These are phyloP conservation scores for Reutealis trisperma DNA, from an alignment of 345 rosid genomes.

Conservation along the genomic window DNA sequence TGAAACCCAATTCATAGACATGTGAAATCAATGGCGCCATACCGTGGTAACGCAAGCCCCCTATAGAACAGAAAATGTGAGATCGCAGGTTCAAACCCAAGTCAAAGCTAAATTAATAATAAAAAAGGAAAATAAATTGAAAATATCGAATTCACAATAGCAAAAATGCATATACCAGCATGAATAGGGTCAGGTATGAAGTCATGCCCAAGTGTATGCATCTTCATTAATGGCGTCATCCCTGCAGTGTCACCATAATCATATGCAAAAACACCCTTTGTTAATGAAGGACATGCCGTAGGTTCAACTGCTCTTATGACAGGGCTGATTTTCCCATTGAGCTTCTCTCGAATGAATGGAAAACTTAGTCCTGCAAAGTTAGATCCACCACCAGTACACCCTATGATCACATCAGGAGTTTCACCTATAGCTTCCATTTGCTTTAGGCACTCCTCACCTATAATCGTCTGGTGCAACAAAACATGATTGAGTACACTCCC, in stretches of 20 bases:
- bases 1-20: constrained; percentile 71
- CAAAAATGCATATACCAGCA: constrained; percentile 50
- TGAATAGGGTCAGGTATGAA: constrained; percentile 98
- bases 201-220: constrained; percentile 97
- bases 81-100: neutral
- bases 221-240: constrained; percentile 96
- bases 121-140: constrained; percentile 15
- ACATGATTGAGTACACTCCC: constrained; percentile 96
- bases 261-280: constrained; percentile 86
- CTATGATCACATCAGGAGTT: constrained; percentile 82
- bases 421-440: constrained; percentile 89
- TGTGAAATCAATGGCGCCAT: constrained; percentile 94
- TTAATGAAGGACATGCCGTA: constrained; percentile 83
- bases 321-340: constrained; percentile 76
- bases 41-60: constrained; percentile 93
- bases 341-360: constrained; percentile 91
- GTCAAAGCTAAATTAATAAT: no score
- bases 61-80: constrained; percentile 34
- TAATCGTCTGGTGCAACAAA: constrained; percentile 87
- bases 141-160: neutral
- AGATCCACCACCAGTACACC: constrained; percentile 96
- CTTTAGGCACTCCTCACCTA: constrained; percentile 81
- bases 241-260: constrained; percentile 90
- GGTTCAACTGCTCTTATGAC: constrained; percentile 86
- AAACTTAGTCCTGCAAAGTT: constrained; percentile 91